Evolutionary conservation across 106 monocot species (phyloP).

Genomic region (Dioscorea zingiberensis): DNA sequence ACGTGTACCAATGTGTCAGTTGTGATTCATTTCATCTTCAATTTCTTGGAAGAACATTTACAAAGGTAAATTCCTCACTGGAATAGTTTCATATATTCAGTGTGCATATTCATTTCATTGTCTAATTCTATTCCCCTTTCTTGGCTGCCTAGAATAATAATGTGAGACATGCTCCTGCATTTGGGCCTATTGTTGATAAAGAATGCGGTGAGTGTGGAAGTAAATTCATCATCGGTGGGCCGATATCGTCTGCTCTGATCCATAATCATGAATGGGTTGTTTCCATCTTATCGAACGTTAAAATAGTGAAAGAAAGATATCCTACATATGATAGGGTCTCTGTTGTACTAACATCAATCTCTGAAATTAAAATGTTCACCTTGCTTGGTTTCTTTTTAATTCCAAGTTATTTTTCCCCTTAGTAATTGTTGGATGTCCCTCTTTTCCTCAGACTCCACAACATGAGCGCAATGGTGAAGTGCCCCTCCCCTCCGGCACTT

Average conservation of each 20-base stretch:
- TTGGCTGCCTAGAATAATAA: constrained; percentile 51
- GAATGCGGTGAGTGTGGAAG: constrained; percentile 79
- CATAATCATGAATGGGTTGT: constrained; percentile 80
- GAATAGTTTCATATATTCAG: too few species aligned
- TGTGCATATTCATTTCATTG: too few species aligned
- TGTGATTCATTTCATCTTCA: constrained; percentile 97
- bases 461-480: constrained; percentile 75
- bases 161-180: constrained; percentile 61
- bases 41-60: constrained; percentile 64
- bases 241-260: constrained; percentile 94
- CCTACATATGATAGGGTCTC: constrained; percentile 84
- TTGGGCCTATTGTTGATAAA: constrained; percentile 77
- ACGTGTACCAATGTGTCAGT: too few species aligned
- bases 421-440: constrained; percentile 82
- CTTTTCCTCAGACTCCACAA: constrained; percentile 88
- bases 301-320: constrained; percentile 63
- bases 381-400: too few species aligned
- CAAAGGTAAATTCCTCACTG: too few species aligned
- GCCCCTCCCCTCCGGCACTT: constrained; percentile 77
- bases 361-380: constrained; percentile 87
- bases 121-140: background rate
- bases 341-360: constrained; percentile 75
- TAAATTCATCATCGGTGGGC: constrained; percentile 89
- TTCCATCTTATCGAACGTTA: constrained; percentile 56
- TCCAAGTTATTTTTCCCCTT: too few species aligned